Evolutionary conservation across 1,139 yeast species (phyloP).

Genomic region (Pichia sp.): DNA sequence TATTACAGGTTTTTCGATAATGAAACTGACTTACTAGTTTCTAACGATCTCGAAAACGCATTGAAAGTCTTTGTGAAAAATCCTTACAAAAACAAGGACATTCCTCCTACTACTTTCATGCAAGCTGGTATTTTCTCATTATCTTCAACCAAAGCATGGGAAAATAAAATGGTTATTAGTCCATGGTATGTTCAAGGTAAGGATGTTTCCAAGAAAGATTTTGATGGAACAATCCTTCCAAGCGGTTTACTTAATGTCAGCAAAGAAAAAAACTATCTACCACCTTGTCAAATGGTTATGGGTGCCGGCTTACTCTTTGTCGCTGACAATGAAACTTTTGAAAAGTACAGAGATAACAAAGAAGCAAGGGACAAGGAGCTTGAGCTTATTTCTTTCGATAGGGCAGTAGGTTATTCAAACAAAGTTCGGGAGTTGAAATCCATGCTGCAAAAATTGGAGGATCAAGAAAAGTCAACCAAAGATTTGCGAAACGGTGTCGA

Average conservation of each 20-base stretch:
- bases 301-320: slow-evolving; percentile 83
- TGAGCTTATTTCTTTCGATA: slow-evolving; percentile 42
- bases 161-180: slow-evolving; percentile 68
- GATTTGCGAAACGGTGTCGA: not conserved
- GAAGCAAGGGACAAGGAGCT: slow-evolving; percentile 41
- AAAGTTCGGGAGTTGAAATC: slow-evolving; percentile 27
- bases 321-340: slow-evolving; percentile 51
- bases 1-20: slow-evolving; percentile 69
- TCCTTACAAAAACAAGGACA: slow-evolving; percentile 52
- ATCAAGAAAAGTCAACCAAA: slow-evolving; percentile 9
- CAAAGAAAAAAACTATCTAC: slow-evolving; percentile 56
- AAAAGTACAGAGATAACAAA: slow-evolving; percentile 39
- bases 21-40: slow-evolving; percentile 66
- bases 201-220: slow-evolving; percentile 64
- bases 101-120: slow-evolving; percentile 80
- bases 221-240: slow-evolving; percentile 56
- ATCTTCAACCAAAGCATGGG: slow-evolving; percentile 89
- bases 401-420: slow-evolving; percentile 22
- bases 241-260: slow-evolving; percentile 59
- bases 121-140: slow-evolving; percentile 88
- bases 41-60: slow-evolving; percentile 72
- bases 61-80: slow-evolving; percentile 76
- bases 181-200: slow-evolving; percentile 77
- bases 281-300: slow-evolving; percentile 83
- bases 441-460: slow-evolving; percentile 34